Evolutionary conservation across 148 eudicot species (phyloP).

Genomic region (Cornus suecica): DNA sequence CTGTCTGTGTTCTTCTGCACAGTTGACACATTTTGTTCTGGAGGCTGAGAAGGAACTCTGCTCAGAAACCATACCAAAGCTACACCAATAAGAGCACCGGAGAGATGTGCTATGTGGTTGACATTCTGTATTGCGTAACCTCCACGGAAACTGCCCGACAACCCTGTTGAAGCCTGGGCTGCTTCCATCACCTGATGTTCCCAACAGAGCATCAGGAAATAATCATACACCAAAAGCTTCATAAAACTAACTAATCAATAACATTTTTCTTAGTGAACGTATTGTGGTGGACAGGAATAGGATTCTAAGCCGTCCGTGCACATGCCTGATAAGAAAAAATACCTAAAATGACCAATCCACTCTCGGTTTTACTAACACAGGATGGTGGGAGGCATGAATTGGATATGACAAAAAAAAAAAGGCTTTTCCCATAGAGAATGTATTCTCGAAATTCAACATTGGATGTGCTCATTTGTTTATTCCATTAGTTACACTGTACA

Average conservation of each 20-base stretch:
- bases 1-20: conserved; percentile 7
- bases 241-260: background rate
- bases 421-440: too few relatives aligned
- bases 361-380: too few relatives aligned
- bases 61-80: conserved; percentile 63
- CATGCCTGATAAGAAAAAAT: background rate
- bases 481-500: background rate
- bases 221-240: background rate
- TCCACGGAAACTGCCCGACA: conserved; percentile 46
- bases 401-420: too few relatives aligned
- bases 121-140: conserved; percentile 43
- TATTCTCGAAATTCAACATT: too few relatives aligned
- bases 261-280: background rate
- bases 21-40: conserved; percentile 22
- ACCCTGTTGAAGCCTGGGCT: conserved; percentile 79
- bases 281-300: background rate
- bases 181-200: conserved; percentile 80
- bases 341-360: background rate
- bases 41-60: conserved; percentile 35
- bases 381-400: too few relatives aligned
- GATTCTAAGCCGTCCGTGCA: background rate
- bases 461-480: background rate
- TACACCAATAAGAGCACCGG: conserved; percentile 81
- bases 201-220: background rate
- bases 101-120: conserved; percentile 80